phyloP scores from a whole-genome alignment of 768 basidiomycete species.

The Auriscalpium vulgare region DNA sequence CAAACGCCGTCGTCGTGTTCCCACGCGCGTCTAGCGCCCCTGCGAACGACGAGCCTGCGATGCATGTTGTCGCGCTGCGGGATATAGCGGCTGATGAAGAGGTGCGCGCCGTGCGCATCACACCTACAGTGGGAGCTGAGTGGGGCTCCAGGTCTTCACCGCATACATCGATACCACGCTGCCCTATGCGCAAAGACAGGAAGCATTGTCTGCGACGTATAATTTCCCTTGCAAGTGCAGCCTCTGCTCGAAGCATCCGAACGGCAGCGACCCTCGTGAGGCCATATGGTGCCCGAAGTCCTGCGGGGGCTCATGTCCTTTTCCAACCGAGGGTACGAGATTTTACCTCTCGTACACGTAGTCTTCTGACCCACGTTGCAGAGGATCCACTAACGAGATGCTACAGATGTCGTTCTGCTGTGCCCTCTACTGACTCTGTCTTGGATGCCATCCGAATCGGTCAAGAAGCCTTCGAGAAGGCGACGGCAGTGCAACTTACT shows the following conservation, averaged over 20 bases:
- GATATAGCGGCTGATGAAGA: conserved; percentile 62
- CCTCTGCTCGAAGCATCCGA: conserved; percentile 35
- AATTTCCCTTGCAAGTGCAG: conserved; percentile 67
- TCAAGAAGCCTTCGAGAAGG: conserved; percentile 70
- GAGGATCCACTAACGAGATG: conserved; percentile 46
- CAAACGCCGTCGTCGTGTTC: conserved; percentile 90
- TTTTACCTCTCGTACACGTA: neutral
- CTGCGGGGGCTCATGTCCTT: conserved; percentile 56
- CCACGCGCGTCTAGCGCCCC: conserved; percentile 41
- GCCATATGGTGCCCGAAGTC: conserved; percentile 59
- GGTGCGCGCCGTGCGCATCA: conserved; percentile 30
- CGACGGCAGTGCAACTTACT: conserved; percentile 48
- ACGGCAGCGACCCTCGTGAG: conserved; percentile 55
- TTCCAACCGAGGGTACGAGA: conserved; percentile 51
- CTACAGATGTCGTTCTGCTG: conserved; percentile 41
- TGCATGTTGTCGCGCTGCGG: conserved; percentile 69
- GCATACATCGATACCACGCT: conserved; percentile 83
- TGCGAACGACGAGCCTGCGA: conserved; percentile 41
- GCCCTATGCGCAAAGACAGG: conserved; percentile 46
- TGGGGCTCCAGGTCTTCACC: conserved; percentile 52
- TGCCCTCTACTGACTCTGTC: conserved; percentile 43
- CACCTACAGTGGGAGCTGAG: neutral
- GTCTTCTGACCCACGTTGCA: conserved; percentile 16
- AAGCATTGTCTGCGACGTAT: conserved; percentile 62
- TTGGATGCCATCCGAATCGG: conserved; percentile 61